Conservation (phyloP, 208 protist genomes). For the Crithidia mellificae region DNA sequence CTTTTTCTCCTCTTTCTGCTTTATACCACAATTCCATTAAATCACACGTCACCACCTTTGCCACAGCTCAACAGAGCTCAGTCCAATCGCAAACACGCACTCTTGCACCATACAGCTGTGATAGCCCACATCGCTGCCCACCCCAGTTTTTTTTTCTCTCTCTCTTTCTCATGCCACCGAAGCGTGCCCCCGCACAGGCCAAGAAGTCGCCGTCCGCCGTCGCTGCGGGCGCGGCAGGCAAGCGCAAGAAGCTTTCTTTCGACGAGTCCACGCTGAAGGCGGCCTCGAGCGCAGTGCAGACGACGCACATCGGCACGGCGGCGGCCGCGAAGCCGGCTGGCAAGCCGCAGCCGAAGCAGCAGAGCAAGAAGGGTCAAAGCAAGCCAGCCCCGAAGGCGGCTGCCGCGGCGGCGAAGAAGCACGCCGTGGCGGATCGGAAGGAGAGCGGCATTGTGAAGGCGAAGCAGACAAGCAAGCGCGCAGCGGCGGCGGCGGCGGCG, state of each 20-base stretch:
- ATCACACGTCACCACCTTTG: no score
- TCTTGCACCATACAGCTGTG: background rate
- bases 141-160: no score
- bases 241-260: constrained; percentile 37
- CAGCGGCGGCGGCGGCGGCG: background rate
- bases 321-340: constrained; percentile 1
- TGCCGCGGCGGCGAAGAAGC: constrained; percentile 23
- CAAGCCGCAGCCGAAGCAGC: constrained; percentile 1
- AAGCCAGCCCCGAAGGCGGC: constrained; percentile 2
- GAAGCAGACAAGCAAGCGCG: constrained; percentile 14
- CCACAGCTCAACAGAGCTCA: background rate
- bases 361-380: constrained; percentile 3
- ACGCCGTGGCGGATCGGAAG: constrained; percentile 23
- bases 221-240: constrained; percentile 13
- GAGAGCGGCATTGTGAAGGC: constrained; percentile 54
- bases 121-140: no score
- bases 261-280: constrained; percentile 26
- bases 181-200: background rate
- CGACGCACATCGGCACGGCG: constrained; percentile 26
- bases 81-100: background rate
- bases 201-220: constrained; percentile 14
- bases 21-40: no score
- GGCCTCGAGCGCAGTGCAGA: constrained; percentile 21
- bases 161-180: constrained; percentile 23
- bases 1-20: background rate